Evolutionary conservation across 306 rosid genomes (phyloP).

Genomic region (Macrotyloma uniflorum): DNA sequence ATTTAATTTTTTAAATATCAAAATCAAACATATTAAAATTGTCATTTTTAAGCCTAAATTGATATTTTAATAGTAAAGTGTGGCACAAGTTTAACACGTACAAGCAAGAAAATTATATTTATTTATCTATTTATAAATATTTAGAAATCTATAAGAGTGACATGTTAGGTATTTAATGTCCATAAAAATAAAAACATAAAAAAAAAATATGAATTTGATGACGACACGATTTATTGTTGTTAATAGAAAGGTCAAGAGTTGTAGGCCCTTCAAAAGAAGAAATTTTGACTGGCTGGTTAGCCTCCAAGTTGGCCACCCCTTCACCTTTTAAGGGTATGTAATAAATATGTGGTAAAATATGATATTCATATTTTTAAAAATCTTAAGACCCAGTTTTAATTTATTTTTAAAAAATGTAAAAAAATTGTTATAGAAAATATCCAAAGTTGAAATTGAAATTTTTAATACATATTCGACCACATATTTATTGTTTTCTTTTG

Average conservation of each 20-base stretch:
- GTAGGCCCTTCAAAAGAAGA: neutral
- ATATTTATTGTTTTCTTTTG: neutral
- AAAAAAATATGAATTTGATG: neutral
- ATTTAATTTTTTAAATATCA: no score
- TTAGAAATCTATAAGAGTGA: neutral
- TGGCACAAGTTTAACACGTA: neutral
- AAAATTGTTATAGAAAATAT: neutral
- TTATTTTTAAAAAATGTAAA: no score
- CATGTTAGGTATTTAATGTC: neutral
- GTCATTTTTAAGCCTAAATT: neutral
- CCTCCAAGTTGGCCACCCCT: neutral
- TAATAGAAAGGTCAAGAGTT: neutral
- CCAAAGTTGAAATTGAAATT: neutral
- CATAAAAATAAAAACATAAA: neutral
- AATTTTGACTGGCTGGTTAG: constrained; percentile 31
- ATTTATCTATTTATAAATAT: neutral
- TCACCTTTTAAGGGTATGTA: no score
- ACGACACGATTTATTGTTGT: neutral
- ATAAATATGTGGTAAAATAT: no score
- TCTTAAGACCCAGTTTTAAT: no score
- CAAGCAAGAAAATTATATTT: neutral
- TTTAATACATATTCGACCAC: no score
- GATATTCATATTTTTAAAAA: no score
- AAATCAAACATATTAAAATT: no score
- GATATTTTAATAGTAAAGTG: neutral